A percentile compares a stretch with the other conserved stretches of the same genome.
Evolutionary conservation across 352 stramenopile species (phyloP).

Genomic region (Globisporangium splendens): DNA sequence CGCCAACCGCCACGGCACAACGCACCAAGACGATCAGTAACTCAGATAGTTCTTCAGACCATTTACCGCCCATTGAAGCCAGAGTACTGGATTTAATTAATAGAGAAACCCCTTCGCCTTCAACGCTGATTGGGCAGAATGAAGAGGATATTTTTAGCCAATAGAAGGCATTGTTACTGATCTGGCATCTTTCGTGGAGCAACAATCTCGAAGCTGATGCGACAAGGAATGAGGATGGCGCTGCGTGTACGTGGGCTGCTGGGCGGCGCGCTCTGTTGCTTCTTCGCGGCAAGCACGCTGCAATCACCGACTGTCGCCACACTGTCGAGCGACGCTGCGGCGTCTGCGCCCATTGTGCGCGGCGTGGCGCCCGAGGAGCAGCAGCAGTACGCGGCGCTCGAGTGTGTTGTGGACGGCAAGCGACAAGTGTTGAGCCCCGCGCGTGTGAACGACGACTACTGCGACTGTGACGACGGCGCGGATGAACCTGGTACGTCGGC

Average conservation of each 20-base stretch:
- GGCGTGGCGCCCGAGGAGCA: conserved; percentile 42
- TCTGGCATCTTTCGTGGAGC: no score
- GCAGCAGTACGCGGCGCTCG: conserved; percentile 21
- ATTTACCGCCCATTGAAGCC: no score
- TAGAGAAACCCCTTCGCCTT: not conserved
- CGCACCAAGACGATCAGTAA: conserved; percentile 11
- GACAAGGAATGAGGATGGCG: not conserved
- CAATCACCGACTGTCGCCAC: not conserved
- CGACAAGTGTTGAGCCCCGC: conserved; percentile 20
- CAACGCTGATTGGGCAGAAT: not conserved
- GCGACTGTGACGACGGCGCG: conserved; percentile 87
- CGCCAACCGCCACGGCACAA: conserved; percentile 6
- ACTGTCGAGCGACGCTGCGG: not conserved
- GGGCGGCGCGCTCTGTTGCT: no score
- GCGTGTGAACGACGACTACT: conserved; percentile 92
- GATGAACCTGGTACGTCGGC: conserved; percentile 88
- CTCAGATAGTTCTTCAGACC: no score
- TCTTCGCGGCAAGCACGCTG: no score
- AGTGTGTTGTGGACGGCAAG: conserved; percentile 33
- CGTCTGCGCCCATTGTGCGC: conserved; percentile 14
- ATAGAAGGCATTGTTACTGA: not conserved
- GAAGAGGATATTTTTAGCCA: not conserved
- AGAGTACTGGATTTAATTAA: no score
- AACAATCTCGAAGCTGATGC: not conserved
- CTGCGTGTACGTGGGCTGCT: not conserved